Conservation (phyloP, 2,329 filamentous ascomycete species). For the Botrytis galanthina region DNA sequence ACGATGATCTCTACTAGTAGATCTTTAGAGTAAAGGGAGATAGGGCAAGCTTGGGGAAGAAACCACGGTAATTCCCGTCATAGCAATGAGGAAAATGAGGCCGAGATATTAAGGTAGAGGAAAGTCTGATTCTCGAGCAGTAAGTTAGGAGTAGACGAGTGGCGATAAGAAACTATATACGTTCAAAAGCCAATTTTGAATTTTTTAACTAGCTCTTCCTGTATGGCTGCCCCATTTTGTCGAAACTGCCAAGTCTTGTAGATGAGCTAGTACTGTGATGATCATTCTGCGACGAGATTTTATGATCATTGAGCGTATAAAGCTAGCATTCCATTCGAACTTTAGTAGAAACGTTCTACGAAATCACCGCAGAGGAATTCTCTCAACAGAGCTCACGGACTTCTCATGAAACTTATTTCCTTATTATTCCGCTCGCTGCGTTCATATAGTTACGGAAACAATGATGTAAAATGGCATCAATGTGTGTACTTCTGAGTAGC, state of each 20-base stretch:
- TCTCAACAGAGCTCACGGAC: background rate
- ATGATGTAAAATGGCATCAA: background rate
- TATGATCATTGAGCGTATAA: too few species aligned
- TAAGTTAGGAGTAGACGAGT: background rate
- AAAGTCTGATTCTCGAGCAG: background rate
- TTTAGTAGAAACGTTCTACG: background rate
- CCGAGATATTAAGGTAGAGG: background rate
- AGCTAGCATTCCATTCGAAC: background rate
- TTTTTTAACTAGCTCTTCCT: background rate
- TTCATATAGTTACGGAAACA: background rate
- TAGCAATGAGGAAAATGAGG: background rate
- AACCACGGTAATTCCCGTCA: too few species aligned
- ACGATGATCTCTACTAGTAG: background rate
- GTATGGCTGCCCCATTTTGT: background rate
- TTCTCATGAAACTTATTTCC: too few species aligned
- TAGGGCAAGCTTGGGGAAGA: background rate
- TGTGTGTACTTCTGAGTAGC: too few species aligned
- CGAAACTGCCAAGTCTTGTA: background rate
- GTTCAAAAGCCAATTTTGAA: background rate
- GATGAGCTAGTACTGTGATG: background rate
- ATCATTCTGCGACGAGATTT: background rate
- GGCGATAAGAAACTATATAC: rapidly evolving
- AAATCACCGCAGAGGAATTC: rapidly evolving
- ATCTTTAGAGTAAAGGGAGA: background rate
- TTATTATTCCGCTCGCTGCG: background rate